These are phyloP conservation scores for Amaranthus hypochondriacus DNA, from an alignment of 148 eudicot species.

Conservation along the genomic window DNA sequence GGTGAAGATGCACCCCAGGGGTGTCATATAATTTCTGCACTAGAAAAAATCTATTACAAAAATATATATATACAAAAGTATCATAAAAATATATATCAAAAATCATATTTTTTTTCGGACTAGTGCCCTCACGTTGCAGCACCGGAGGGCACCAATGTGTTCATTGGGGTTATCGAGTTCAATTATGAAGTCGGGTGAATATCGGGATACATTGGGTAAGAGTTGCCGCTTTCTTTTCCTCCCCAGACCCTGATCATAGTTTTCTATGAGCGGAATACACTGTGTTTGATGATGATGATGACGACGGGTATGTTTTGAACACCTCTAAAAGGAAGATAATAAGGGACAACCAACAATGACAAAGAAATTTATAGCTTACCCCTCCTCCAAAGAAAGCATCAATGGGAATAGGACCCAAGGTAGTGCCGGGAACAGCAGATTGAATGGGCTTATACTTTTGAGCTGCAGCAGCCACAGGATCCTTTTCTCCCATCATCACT, in stretches of 20 bases:
- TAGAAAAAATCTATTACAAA: background rate
- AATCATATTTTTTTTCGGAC: too few relatives aligned
- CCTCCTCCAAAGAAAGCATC: conserved; percentile 90
- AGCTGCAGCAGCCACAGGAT: conserved; percentile 90
- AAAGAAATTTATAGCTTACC: conserved; percentile 28
- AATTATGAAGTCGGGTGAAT: conserved; percentile 2
- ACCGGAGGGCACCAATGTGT: too few relatives aligned
- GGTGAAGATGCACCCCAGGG: conserved; percentile 99
- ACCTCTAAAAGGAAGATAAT: too few relatives aligned
- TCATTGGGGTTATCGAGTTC: background rate
- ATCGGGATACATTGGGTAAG: background rate
- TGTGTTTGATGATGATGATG: too few relatives aligned
- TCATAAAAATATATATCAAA: too few relatives aligned
- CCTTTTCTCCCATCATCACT: conserved; percentile 82
- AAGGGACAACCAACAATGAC: background rate
- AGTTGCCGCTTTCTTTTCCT: too few relatives aligned
- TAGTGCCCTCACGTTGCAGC: too few relatives aligned
- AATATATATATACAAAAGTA: background rate
- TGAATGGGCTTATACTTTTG: conserved; percentile 87
- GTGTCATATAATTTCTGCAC: conserved; percentile 85
- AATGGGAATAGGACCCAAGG: conserved; percentile 89
- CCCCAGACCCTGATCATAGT: too few relatives aligned
- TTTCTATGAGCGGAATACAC: too few relatives aligned
- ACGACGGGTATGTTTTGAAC: too few relatives aligned
- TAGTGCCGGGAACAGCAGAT: conserved; percentile 99